Base-by-base conservation (phyloP, 2,329 filamentous ascomycete species). In the Sporothrix brasiliensis region DNA sequence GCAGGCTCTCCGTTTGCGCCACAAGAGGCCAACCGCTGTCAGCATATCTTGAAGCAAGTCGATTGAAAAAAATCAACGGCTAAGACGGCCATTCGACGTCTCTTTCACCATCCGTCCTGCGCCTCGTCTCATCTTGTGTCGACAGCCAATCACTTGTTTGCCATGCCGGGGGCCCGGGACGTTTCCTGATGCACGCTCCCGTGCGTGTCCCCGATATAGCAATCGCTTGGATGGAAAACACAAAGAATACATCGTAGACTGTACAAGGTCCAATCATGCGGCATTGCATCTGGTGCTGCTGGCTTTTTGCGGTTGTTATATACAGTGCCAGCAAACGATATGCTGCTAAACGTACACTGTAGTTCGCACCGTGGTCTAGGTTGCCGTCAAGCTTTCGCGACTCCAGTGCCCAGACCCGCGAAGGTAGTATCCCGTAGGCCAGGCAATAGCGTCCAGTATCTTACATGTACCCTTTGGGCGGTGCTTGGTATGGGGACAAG, bases 81-180 rank as follows among this genome's bases (percentile, higher is more conserved):
- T 16, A 16, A 4, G 39, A 44, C 21, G 6, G 41, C 21, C 58
- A 9, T 27, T 63, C n/a, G 58, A 61, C 41, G n/a, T 27, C 24
- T 47, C 10, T 24, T 24, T 24, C 24, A 24, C 24, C 24, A 24
- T 24, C 24, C 2, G 24, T 24, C 24, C 24, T 24, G 24, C 66
- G 66, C 52, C 66, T 58, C 39, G 52, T 68, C 66, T 68, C 39
- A 34, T 49, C 66, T 56, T 58, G 3, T 24, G 7, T 19, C 52
- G 19, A 44, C 21, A 68, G n/a, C 65, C 50, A 68, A 68, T 47
- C 50, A 47, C 56, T 30, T 9, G 19, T 34, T 21, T 49, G 14
- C 52, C 39, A 30, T 9, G 39, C 67, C 14, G 53, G 39, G 7
- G 67, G 67, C 39, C 50, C 67, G 53, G 67, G 66, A 44, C 16